Evolutionary conservation across 2,329 filamentous ascomycete genomes (phyloP).

Genomic region (Aureobasidium lini): DNA sequence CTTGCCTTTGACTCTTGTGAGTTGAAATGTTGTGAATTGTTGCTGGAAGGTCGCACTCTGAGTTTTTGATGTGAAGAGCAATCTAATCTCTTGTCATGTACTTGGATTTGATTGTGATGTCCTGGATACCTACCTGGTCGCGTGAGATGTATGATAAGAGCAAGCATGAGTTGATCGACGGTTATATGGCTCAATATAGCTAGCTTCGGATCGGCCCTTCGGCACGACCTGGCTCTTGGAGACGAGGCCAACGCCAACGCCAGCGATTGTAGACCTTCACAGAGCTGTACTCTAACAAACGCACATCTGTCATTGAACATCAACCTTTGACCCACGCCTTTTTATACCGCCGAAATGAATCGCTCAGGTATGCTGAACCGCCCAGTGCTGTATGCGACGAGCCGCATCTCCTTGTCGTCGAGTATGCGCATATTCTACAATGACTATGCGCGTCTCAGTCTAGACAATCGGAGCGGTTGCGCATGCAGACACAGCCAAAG

Average conservation of each 20-base stretch:
- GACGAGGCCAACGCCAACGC: neutral
- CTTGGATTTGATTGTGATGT: too few species aligned
- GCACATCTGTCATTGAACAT: neutral
- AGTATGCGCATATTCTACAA: neutral
- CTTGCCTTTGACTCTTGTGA: neutral
- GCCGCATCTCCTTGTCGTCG: neutral
- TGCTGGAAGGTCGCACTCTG: too few species aligned
- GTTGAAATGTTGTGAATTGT: too few species aligned
- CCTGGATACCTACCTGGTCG: neutral
- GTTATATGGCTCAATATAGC: neutral
- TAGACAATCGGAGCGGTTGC: neutral
- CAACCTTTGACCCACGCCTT: neutral
- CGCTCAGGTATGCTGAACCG: slow-evolving; percentile 39
- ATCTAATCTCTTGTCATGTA: too few species aligned
- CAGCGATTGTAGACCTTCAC: neutral
- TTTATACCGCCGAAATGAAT: slow-evolving; percentile 35
- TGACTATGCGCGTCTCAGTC: neutral
- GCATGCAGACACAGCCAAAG: neutral
- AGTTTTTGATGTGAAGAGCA: too few species aligned
- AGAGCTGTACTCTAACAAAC: neutral
- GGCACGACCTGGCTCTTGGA: neutral
- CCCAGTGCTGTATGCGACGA: slow-evolving; percentile 11
- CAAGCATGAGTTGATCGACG: neutral
- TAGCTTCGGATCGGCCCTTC: neutral
- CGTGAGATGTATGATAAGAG: neutral